Base-by-base conservation (phyloP, 106 monocot genomes). In the Hemerocallis citrina region DNA sequence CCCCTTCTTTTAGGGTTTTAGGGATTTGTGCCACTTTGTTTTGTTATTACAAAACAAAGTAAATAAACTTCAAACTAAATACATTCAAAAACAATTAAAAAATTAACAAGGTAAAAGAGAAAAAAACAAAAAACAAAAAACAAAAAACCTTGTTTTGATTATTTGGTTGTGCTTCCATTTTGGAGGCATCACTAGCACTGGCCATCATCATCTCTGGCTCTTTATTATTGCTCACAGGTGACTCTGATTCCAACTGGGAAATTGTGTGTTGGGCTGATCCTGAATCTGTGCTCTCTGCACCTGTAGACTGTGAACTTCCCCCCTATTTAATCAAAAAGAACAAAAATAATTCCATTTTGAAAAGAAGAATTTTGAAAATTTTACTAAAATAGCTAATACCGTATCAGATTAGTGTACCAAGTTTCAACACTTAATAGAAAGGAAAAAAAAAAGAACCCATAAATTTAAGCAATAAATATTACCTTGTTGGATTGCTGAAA, bases 281-380 rank as follows among this genome's bases (percentile, higher is more conserved):
- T 47, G 94, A 89, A 59, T 89, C 85, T 70, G 67, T 83, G 71
- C 89, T 89, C 52, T 68, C 81, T 73, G 75, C 78, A 62, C 65
- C 81, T 73, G 75, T 75, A 62, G 77, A 77, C 62, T 69, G 68
- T 57, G 82, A 80, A 60, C 68, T 79, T 37, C 67, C 81, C 89
- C 84, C 50, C 31, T 45, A 66, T 25, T 30, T 32, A 43, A 57
- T n/a, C n/a, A n/a, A 1, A 45, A 39, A 59, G 5, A 31, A 17
- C 37, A 39, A 23, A 20, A 24, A 32, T 4, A 52, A 28, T 50
- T 3, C 10, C 10, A 21, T 15, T 12, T 2, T 27, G 3, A 21
- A 49, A 24, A 24, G 28, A 66, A 66, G 7, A 49, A 38, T 36
- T 54, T 16, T 23, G 34, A 24, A 17, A 56, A 4, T 25, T 19